Evolutionary conservation across 345 rosid genomes (phyloP).

Genomic region (Arabis alpina): DNA sequence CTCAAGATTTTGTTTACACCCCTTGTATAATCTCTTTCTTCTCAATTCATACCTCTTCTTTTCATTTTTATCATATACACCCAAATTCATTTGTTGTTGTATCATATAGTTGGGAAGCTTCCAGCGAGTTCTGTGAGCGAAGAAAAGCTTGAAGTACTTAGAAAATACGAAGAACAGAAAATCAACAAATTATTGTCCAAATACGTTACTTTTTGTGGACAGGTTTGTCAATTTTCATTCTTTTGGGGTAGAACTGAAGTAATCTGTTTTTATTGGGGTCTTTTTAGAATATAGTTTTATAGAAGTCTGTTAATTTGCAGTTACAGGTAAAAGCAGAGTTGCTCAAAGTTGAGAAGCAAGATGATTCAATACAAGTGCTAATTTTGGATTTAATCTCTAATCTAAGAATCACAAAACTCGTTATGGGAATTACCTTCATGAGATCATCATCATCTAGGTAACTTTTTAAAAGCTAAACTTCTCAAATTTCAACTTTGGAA

Average conservation of each 20-base stretch:
- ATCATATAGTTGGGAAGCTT: constrained; percentile 75
- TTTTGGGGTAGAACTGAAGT: background rate
- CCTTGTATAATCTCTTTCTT: constrained; percentile 59
- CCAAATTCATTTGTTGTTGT: background rate
- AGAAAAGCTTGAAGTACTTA: constrained; percentile 58
- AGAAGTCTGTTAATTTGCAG: constrained; percentile 12
- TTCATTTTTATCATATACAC: background rate
- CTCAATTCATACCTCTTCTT: constrained; percentile 1
- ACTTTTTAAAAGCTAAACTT: background rate
- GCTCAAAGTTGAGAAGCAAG: constrained; percentile 60
- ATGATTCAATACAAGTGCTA: constrained; percentile 58
- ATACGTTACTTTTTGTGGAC: constrained; percentile 61
- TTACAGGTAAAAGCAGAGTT: constrained; percentile 64
- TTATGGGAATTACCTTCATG: constrained; percentile 71
- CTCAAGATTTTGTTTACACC: constrained; percentile 67
- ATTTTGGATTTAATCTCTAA: constrained; percentile 63
- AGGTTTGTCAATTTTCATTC: constrained; percentile 47
- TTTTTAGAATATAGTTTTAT: background rate
- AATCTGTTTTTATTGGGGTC: constrained; percentile 21
- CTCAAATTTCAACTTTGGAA: too few species aligned
- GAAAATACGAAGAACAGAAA: constrained; percentile 61
- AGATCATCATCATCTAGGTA: constrained; percentile 72
- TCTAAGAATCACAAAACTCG: constrained; percentile 64
- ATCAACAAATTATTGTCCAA: constrained; percentile 56
- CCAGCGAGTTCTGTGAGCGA: constrained; percentile 75